Evolutionary conservation across 805 yeast genomes (phyloP).

Genomic region (Saccharomycopsis malanga): DNA sequence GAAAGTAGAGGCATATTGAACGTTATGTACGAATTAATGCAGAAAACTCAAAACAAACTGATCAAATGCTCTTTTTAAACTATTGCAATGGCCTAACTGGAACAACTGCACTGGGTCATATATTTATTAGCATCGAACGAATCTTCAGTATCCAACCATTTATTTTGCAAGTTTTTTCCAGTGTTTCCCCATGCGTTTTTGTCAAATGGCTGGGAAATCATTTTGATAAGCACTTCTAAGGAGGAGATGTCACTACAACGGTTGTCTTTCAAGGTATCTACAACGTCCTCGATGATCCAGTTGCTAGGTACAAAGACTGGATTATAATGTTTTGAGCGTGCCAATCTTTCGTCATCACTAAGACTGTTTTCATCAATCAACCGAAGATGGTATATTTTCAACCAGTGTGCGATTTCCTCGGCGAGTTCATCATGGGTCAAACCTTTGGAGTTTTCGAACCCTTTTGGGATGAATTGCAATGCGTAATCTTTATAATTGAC

Average conservation of each 20-base stretch:
- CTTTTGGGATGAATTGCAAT: slow-evolving; percentile 25
- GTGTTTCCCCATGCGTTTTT: slow-evolving; percentile 59
- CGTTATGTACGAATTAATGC: no score
- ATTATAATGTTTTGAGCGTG: slow-evolving; percentile 43
- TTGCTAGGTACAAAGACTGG: slow-evolving; percentile 80
- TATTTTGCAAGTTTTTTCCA: slow-evolving; percentile 47
- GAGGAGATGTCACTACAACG: slow-evolving; percentile 42
- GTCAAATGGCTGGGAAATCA: slow-evolving; percentile 75
- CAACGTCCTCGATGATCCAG: slow-evolving; percentile 83
- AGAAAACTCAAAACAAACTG: no score
- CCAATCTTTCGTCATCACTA: slow-evolving; percentile 34
- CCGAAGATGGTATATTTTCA: slow-evolving; percentile 47
- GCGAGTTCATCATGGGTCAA: slow-evolving; percentile 32
- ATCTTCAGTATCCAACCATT: slow-evolving; percentile 18
- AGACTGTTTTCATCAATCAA: slow-evolving; percentile 32
- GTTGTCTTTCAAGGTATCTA: slow-evolving; percentile 46
- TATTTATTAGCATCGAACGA: background rate
- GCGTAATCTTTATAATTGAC: slow-evolving; percentile 25
- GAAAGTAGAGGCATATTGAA: no score
- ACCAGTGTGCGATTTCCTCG: slow-evolving; percentile 31
- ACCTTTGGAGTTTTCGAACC: slow-evolving; percentile 25
- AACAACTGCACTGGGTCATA: slow-evolving; percentile 16
- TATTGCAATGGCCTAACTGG: slow-evolving; percentile 12
- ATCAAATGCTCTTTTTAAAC: no score
- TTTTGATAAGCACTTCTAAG: slow-evolving; percentile 54